phyloP scores from a whole-genome alignment of 345 rosid genomes.

The Cardamine resedifolia region DNA sequence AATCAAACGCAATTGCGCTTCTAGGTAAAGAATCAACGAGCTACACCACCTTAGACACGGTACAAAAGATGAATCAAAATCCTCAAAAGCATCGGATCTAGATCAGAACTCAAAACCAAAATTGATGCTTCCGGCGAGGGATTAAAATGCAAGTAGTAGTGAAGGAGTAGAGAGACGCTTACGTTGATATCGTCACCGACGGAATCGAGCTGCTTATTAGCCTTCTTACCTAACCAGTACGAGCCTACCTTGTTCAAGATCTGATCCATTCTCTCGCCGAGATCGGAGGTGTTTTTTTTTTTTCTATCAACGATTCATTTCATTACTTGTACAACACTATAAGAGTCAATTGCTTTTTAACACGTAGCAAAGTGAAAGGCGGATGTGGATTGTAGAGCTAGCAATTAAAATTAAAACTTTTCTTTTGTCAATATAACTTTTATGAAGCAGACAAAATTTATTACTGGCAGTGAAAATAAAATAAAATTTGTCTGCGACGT shows the following conservation, averaged over 20 bases:
- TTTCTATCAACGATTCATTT: background rate
- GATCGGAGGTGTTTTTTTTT: constrained; percentile 20
- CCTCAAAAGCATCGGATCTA: constrained; percentile 7
- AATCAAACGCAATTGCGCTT: background rate
- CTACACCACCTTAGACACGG: background rate
- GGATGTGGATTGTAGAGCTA: background rate
- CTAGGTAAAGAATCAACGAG: background rate
- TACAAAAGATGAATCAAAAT: background rate
- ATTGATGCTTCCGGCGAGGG: no score
- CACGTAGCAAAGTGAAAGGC: background rate
- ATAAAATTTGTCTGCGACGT: background rate
- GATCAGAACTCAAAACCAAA: constrained; percentile 4
- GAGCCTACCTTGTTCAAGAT: constrained; percentile 88
- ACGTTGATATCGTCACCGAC: constrained; percentile 88
- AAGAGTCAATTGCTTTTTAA: background rate
- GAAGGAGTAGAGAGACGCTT: constrained; percentile 6
- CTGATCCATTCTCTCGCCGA: constrained; percentile 68
- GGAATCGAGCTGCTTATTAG: constrained; percentile 81
- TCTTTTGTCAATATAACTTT: background rate
- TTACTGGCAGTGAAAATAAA: background rate
- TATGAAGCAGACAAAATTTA: background rate
- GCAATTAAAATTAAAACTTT: background rate
- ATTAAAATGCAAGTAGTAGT: no score
- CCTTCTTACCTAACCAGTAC: constrained; percentile 73
- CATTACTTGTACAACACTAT: background rate